Percentiles rank a stretch among this genome's conserved stretches.
These are phyloP conservation scores for Spirogloea muscicola DNA, from an alignment of 139 green algal genomes.

Conservation along the genomic window DNA sequence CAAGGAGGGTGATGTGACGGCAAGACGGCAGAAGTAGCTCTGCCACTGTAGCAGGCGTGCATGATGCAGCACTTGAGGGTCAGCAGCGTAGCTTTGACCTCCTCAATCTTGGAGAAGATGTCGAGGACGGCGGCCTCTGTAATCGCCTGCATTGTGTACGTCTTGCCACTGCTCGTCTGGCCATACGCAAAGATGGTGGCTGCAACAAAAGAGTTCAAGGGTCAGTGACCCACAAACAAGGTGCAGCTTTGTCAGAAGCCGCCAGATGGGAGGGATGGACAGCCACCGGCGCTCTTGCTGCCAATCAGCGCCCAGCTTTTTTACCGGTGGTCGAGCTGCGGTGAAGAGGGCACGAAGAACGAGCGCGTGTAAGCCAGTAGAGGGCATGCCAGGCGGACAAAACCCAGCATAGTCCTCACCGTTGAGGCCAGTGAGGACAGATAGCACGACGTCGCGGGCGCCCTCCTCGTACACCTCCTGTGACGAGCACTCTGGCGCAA, in stretches of 20 bases:
- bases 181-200: slow-evolving; percentile 94
- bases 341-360: no score
- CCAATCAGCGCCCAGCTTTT: no score
- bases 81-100: neutral
- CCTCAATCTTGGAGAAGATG: slow-evolving; percentile 19
- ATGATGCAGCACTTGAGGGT: neutral
- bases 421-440: slow-evolving; percentile 9
- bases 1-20: neutral
- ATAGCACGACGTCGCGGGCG: slow-evolving; percentile 20
- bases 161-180: slow-evolving; percentile 91
- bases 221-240: no score
- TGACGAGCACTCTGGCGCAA: slow-evolving; percentile 5
- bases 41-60: neutral
- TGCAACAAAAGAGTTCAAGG: no score
- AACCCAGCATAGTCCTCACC: slow-evolving; percentile 2
- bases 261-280: no score
- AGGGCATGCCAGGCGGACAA: no score
- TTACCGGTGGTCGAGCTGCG: no score
- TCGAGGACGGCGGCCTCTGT: slow-evolving; percentile 10
- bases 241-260: no score
- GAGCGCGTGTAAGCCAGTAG: neutral
- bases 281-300: no score
- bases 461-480: slow-evolving; percentile 10
- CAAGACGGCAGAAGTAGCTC: neutral
- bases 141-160: slow-evolving; percentile 78